These are phyloP conservation scores for Mrakia blollopis DNA, from an alignment of 768 basidiomycete species.

Conservation along the genomic window DNA sequence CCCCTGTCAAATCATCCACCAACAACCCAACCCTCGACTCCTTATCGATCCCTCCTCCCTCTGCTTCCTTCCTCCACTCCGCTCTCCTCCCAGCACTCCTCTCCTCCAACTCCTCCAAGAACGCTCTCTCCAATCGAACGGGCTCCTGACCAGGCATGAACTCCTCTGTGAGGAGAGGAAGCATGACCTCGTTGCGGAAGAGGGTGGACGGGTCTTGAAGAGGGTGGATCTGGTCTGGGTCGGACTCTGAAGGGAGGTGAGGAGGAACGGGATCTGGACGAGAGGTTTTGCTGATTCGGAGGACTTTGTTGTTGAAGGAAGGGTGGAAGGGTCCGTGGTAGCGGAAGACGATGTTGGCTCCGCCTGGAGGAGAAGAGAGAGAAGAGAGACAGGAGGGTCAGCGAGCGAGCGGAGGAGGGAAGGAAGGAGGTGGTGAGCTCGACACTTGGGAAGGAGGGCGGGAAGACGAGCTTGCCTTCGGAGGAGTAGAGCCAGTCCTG, in stretches of 20 bases:
- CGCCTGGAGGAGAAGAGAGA: conserved; percentile 51
- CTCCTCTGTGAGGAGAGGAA: conserved; percentile 57
- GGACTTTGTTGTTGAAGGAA: conserved; percentile 58
- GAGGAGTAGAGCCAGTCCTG: conserved; percentile 8
- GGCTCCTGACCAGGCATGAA: conserved; percentile 58
- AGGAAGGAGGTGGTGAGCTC: neutral
- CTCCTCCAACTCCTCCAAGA: conserved; percentile 57
- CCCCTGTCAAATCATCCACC: conserved; percentile 73
- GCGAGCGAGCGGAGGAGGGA: neutral
- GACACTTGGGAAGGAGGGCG: too few species aligned
- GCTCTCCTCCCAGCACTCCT: conserved; percentile 57
- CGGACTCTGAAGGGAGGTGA: conserved; percentile 5
- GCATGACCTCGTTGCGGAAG: conserved; percentile 64
- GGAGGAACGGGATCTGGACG: conserved; percentile 22
- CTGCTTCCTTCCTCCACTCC: conserved; percentile 50
- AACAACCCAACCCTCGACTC: conserved; percentile 57
- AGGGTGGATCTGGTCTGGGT: conserved; percentile 16
- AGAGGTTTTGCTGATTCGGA: conserved; percentile 67
- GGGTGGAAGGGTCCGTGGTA: conserved; percentile 59
- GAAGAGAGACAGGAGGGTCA: neutral
- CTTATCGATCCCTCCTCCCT: conserved; percentile 57
- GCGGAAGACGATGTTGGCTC: conserved; percentile 80
- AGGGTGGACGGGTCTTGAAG: conserved; percentile 16
- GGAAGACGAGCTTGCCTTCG: neutral
- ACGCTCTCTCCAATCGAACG: conserved; percentile 51